These are phyloP conservation scores for Ephemerocybe angulata DNA, from an alignment of 768 basidiomycete species.

Conservation along the genomic window DNA sequence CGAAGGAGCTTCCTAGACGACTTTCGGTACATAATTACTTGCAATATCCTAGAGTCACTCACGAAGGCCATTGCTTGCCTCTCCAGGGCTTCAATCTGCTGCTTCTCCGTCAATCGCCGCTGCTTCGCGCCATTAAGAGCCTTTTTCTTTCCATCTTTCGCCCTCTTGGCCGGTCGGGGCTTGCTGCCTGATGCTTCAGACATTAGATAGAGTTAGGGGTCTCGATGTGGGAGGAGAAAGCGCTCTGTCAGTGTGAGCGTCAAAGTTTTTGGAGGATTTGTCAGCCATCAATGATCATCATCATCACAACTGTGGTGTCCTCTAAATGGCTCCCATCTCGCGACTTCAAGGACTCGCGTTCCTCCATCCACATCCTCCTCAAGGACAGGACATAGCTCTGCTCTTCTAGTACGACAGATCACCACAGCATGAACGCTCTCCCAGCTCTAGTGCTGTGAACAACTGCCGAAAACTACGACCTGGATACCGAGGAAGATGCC, in stretches of 20 bases:
- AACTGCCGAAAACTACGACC: background rate
- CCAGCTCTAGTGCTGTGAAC: background rate
- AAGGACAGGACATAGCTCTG: background rate
- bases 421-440: background rate
- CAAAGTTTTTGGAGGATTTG: slow-evolving; percentile 1
- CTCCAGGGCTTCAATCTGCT: slow-evolving; percentile 50
- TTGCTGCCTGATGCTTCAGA: slow-evolving; percentile 2
- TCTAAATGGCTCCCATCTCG: too few species aligned
- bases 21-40: slow-evolving; percentile 9
- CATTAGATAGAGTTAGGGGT: slow-evolving; percentile 4
- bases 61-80: slow-evolving; percentile 49
- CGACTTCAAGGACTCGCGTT: background rate
- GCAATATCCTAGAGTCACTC: slow-evolving; percentile 14
- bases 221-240: background rate
- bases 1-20: slow-evolving; percentile 44
- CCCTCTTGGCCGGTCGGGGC: slow-evolving; percentile 21
- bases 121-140: slow-evolving; percentile 26
- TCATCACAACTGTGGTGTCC: too few species aligned
- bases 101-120: slow-evolving; percentile 45
- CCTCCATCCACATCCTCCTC: background rate
- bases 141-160: slow-evolving; percentile 19
- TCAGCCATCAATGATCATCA: background rate
- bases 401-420: background rate
- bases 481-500: slow-evolving; percentile 2
- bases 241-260: background rate